A percentile compares a stretch with the other conserved stretches of the same genome.
These are phyloP conservation scores for Casuarina glauca DNA, from an alignment of 306 rosid genomes.

Conservation along the genomic window DNA sequence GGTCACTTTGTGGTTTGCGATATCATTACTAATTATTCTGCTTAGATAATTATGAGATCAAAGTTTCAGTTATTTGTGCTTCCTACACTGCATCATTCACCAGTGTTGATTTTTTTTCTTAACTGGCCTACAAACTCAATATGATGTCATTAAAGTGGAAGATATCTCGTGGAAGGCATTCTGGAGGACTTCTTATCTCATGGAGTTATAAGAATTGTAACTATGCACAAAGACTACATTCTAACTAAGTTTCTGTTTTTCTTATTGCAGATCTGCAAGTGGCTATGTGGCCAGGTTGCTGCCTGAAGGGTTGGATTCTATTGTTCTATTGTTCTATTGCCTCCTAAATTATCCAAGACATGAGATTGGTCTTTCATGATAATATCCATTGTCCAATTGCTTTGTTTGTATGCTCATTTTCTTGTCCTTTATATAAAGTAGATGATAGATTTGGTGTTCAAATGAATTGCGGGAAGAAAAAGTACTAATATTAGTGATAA, in stretches of 20 bases:
- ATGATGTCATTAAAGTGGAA: neutral
- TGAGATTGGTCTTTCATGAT: constrained; percentile 32
- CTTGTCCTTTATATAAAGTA: constrained; percentile 20
- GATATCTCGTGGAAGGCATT: neutral
- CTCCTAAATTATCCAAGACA: constrained; percentile 42
- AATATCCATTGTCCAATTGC: constrained; percentile 36
- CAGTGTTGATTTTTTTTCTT: neutral
- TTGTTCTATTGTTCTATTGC: no score
- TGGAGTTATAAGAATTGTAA: neutral
- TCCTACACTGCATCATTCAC: neutral
- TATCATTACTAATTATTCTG: no score
- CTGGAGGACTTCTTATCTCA: neutral
- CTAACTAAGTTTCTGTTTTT: no score
- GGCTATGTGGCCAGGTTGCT: constrained; percentile 63
- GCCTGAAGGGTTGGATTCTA: constrained; percentile 50
- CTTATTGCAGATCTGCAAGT: constrained; percentile 80
- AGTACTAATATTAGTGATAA: constrained; percentile 26
- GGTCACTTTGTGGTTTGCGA: no score
- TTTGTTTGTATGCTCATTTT: constrained; percentile 30
- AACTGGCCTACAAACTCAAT: no score
- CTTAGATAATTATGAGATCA: neutral
- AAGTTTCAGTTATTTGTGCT: neutral
- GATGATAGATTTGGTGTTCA: constrained; percentile 37
- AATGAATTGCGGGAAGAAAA: constrained; percentile 26
- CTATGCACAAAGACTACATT: neutral